Conservation (phyloP, 2,329 filamentous ascomycete species). For the Beauveria medogensis region DNA sequence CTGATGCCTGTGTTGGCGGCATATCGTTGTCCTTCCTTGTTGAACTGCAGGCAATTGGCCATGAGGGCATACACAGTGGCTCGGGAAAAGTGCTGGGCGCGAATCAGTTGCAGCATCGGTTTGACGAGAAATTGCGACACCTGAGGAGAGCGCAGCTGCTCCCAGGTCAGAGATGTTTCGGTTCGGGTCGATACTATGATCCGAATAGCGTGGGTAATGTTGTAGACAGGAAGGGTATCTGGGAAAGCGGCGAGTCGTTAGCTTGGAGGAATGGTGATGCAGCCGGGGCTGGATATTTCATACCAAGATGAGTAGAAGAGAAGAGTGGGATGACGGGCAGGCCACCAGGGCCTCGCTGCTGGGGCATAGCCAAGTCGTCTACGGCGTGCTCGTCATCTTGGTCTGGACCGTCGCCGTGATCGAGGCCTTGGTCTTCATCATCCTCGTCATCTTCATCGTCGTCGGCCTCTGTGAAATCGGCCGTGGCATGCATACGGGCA, state of each 20-base stretch:
- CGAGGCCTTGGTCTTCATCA: constrained; percentile 30
- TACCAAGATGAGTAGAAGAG: constrained; percentile 69
- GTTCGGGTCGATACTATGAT: constrained; percentile 75
- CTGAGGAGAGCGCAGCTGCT: constrained; percentile 90
- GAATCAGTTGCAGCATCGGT: constrained; percentile 87
- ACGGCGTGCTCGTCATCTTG: constrained; percentile 36
- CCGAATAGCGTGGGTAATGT: constrained; percentile 81
- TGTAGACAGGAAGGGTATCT: constrained; percentile 86
- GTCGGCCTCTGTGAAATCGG: constrained; percentile 58
- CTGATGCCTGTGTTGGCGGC: constrained; percentile 79
- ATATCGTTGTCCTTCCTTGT: constrained; percentile 74
- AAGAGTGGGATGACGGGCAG: constrained; percentile 63
- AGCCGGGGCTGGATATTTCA: constrained; percentile 12
- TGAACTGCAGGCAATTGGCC: constrained; percentile 89
- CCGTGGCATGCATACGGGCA: constrained; percentile 43
- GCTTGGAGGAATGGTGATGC: constrained; percentile 3
- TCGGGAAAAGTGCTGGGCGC: constrained; percentile 71
- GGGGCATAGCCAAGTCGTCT: constrained; percentile 30
- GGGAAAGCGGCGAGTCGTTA: constrained; percentile 17
- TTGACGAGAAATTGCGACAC: constrained; percentile 94
- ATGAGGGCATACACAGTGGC: constrained; percentile 85
- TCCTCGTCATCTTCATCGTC: constrained; percentile 43
- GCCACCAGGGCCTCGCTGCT: constrained; percentile 16
- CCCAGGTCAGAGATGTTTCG: constrained; percentile 90
- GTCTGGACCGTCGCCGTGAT: constrained; percentile 41